phyloP scores from a whole-genome alignment of 2,329 filamentous ascomycete species.

The Geoglossum cookeanum region DNA sequence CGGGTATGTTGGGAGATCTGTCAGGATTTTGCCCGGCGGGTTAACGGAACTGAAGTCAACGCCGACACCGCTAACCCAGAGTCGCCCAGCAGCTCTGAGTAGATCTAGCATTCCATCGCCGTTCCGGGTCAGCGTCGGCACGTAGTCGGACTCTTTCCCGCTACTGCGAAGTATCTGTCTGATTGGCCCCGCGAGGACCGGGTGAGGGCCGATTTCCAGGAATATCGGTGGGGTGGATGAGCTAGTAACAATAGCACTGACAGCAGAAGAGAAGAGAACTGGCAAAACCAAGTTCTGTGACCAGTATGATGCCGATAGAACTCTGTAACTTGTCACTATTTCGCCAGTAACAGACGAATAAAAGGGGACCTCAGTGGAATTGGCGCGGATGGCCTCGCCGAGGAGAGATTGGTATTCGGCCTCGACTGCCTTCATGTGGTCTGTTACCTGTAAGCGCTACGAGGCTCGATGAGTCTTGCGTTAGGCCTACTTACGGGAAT shows the following conservation, averaged over 20 bases:
- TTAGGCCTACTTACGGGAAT: conserved; percentile 16
- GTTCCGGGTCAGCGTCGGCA: conserved; percentile 11
- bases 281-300: conserved; percentile 22
- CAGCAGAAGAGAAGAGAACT: conserved; percentile 19
- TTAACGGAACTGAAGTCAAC: not conserved
- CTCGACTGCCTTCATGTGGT: not conserved
- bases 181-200: conserved; percentile 17
- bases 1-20: conserved; percentile 19
- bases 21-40: not conserved
- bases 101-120: conserved; percentile 13
- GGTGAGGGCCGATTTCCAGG: conserved; percentile 18
- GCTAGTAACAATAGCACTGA: conserved; percentile 11
- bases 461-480: no score
- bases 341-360: conserved; percentile 19
- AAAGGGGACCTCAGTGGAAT: conserved; percentile 14
- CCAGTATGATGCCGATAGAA: conserved; percentile 22
- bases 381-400: conserved; percentile 11
- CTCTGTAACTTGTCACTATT: conserved; percentile 13
- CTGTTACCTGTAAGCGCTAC: no score
- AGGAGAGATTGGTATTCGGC: not conserved
- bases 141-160: conserved; percentile 7
- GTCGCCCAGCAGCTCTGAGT: conserved; percentile 3
- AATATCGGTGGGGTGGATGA: conserved; percentile 6
- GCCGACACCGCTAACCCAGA: not conserved
- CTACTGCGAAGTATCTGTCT: conserved; percentile 11